phyloP scores from a whole-genome alignment of 2,329 filamentous ascomycete species.

The Fusarium buharicum region DNA sequence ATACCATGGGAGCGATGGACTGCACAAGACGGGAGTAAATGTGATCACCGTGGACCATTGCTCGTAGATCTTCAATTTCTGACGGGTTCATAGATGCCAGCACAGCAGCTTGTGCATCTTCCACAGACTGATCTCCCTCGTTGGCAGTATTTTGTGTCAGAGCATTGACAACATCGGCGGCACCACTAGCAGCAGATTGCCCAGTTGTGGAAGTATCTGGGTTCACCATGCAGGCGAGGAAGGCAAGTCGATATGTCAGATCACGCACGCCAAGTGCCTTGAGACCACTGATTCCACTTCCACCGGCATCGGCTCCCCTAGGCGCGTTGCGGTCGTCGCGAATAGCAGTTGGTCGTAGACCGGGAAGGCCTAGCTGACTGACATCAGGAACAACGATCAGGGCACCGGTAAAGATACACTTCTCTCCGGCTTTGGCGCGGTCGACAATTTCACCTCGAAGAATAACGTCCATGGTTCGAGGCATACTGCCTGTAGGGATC shows the following conservation, averaged over 20 bases:
- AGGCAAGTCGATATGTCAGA: conserved; percentile 94
- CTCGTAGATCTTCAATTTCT: conserved; percentile 90
- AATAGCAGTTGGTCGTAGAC: conserved; percentile 82
- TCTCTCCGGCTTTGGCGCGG: conserved; percentile 95
- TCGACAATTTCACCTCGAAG: conserved; percentile 97
- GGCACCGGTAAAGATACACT: conserved; percentile 96
- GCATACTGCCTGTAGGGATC: conserved; percentile 98
- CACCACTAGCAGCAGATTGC: conserved; percentile 69
- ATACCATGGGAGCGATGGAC: conserved; percentile 95
- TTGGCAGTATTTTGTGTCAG: conserved; percentile 71
- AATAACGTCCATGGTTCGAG: conserved; percentile 96
- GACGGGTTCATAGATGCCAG: conserved; percentile 84
- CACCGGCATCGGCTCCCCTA: conserved; percentile 82
- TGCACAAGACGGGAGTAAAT: conserved; percentile 94
- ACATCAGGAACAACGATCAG: conserved; percentile 97
- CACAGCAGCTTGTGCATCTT: conserved; percentile 87
- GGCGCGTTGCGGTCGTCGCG: conserved; percentile 80
- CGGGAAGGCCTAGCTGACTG: conserved; percentile 91
- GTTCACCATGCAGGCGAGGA: conserved; percentile 94
- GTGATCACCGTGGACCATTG: conserved; percentile 94
- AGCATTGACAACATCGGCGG: conserved; percentile 85
- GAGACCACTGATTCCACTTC: conserved; percentile 85
- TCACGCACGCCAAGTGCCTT: conserved; percentile 95
- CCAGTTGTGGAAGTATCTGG: conserved; percentile 86
- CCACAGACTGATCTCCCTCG: conserved; percentile 77